Conservation (phyloP, 345 rosid genomes). For the Bruguiera sexangula region DNA sequence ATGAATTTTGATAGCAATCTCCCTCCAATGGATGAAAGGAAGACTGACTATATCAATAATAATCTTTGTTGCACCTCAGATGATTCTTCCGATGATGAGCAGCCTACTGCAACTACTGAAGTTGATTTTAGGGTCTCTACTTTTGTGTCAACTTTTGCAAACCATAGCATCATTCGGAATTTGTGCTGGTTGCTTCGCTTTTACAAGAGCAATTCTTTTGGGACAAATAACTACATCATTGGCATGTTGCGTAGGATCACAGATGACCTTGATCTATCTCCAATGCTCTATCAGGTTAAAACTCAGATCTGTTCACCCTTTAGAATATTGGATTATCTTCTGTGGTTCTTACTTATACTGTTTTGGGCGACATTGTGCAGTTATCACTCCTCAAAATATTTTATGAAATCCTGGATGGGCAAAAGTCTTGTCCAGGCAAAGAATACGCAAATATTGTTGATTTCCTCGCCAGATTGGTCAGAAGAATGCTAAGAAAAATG, state of each 20-base stretch:
- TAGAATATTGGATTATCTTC: not conserved
- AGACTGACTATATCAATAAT: conserved; percentile 35
- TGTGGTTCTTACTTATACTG: not conserved
- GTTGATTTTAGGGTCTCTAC: conserved; percentile 87
- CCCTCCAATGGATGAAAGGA: conserved; percentile 30
- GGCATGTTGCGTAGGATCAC: conserved; percentile 69
- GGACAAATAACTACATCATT: conserved; percentile 60
- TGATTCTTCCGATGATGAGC: conserved; percentile 71
- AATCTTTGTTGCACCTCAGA: conserved; percentile 45
- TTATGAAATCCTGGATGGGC: conserved; percentile 74
- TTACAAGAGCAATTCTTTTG: conserved; percentile 66
- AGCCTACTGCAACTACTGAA: conserved; percentile 52
- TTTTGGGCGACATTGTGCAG: conserved; percentile 42
- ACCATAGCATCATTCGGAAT: conserved; percentile 68
- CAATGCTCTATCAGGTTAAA: conserved; percentile 93
- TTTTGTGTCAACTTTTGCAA: conserved; percentile 73
- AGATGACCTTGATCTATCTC: conserved; percentile 79
- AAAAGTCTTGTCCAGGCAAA: conserved; percentile 59
- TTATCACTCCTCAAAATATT: conserved; percentile 69
- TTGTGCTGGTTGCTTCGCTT: conserved; percentile 89
- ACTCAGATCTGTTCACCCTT: not conserved
- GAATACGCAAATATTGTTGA: conserved; percentile 54
- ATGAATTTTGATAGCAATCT: conserved; percentile 26
- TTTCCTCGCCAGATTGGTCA: conserved; percentile 60
- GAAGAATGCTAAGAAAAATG: conserved; percentile 77